Base-by-base conservation (phyloP, 2,329 filamentous ascomycete species). In the Scedosporium minutisporum region DNA sequence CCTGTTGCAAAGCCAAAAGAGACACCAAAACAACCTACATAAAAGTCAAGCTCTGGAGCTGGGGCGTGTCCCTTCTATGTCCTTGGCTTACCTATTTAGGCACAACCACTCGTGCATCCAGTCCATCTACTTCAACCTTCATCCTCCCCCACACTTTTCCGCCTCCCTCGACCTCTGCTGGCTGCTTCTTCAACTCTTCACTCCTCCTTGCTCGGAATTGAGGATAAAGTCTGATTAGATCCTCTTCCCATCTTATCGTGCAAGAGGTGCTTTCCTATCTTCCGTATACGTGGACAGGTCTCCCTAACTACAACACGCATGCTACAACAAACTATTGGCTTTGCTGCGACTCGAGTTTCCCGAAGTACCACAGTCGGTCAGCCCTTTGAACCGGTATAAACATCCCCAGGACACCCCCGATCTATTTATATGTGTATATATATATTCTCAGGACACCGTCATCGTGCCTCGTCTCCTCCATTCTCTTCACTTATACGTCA, bases 1-100 rank as follows among this genome's bases (percentile, higher is more conserved):
- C 51, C 51, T 23, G 23, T 55, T 55, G 51, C 18, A 25, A 55
- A 55, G n/a, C 51, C 23, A 55, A 55, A 55, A 55, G 51, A 55
- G 51, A 55, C 51, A 55, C 51, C 51, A 55, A 55, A 55, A 55
- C 51, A 55, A 55, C 51, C 18, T 55, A 12, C 33, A 38, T 14
- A 14, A 55, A 55, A 23, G 10, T 27, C 18, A 55, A 55, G 44
- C 16, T 18, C 44, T 21, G 18, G 16, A 48, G 44, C 18, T 48
- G n/a, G 4, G 57, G 33, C 12, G 57, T 27, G n/a, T 10, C 12
- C 57, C 29, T 33, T 18, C 12, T n/a, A 33, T 27, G 57, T 42
- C 14, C n/a, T 59, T 51, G 16, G 18, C 23, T 61, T 62, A 48
- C 60, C 60, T 46, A 46, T 62, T 58, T 62, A 57, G 60, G 60